A percentile compares a stretch with the other conserved stretches of the same genome.
Evolutionary conservation across 164 flowering plant species (phyloP).

Genomic region (Amborella trichopoda): DNA sequence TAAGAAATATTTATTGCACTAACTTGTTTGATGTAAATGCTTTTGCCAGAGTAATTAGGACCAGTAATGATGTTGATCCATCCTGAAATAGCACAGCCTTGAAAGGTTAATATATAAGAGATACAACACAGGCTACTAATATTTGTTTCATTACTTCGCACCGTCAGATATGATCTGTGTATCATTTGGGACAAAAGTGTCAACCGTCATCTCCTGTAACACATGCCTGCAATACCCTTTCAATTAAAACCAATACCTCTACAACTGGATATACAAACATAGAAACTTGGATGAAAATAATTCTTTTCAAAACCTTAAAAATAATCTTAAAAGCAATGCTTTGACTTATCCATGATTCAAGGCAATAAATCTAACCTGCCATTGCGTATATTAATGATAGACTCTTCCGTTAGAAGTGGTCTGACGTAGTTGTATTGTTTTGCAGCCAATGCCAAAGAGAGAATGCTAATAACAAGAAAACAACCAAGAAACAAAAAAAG

Average conservation of each 20-base stretch:
- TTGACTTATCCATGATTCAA: too few relatives aligned
- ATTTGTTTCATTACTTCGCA: too few relatives aligned
- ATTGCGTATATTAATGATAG: conserved; percentile 55
- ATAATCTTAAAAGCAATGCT: too few relatives aligned
- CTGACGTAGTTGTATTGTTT: conserved; percentile 85
- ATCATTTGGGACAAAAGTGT: conserved; percentile 94
- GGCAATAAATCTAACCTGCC: conserved; percentile 47
- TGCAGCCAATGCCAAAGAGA: conserved; percentile 83
- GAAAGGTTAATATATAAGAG: too few relatives aligned
- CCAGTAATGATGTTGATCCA: conserved; percentile 81
- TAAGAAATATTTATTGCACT: too few relatives aligned
- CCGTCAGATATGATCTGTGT: conserved; percentile 62
- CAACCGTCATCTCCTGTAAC: conserved; percentile 97
- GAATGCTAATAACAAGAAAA: conserved; percentile 26
- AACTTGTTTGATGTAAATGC: conserved; percentile 93
- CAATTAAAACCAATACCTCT: too few relatives aligned
- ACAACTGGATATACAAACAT: too few relatives aligned
- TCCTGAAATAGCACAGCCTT: conserved; percentile 38
- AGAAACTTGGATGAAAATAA: too few relatives aligned
- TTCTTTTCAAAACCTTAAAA: too few relatives aligned
- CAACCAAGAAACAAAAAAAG: too few relatives aligned
- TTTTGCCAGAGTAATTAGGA: conserved; percentile 96
- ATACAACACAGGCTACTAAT: too few relatives aligned
- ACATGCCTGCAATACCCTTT: conserved; percentile 87
- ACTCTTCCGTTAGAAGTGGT: conserved; percentile 62